Conservation (phyloP, 2,329 filamentous ascomycete genomes). For the Ilyonectria robusta region DNA sequence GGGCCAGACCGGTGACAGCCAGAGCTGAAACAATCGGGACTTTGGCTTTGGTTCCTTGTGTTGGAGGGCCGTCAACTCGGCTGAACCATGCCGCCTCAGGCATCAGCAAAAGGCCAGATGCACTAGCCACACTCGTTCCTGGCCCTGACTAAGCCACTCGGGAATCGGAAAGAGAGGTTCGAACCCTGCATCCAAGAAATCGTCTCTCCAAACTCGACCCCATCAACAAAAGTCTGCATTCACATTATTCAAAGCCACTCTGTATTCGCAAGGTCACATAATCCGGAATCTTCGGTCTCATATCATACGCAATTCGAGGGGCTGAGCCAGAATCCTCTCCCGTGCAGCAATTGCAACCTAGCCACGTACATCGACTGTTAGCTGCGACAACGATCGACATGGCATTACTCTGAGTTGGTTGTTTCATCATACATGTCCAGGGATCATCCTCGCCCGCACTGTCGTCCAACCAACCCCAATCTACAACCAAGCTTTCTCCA, state of each 20-base stretch:
- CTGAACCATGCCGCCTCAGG: constrained; percentile 20
- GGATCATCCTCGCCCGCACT: constrained; percentile 21
- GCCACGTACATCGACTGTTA: constrained; percentile 3
- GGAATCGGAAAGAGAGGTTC: neutral
- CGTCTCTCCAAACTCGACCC: constrained; percentile 4
- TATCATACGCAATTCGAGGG: constrained; percentile 13
- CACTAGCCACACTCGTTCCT: constrained; percentile 22
- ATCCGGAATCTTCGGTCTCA: neutral
- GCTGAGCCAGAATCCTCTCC: constrained; percentile 18
- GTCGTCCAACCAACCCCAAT: constrained; percentile 20
- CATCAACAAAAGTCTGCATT: neutral
- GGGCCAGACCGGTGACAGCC: neutral
- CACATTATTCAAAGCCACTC: neutral
- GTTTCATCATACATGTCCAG: constrained; percentile 18
- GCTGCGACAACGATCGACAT: neutral
- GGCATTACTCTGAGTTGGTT: constrained; percentile 17
- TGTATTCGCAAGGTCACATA: neutral
- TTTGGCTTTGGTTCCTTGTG: constrained; percentile 4
- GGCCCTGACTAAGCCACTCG: constrained; percentile 7
- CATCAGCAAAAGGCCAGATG: neutral
- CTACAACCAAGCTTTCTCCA: constrained; percentile 1
- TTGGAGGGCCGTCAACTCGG: constrained; percentile 18
- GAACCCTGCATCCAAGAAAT: neutral
- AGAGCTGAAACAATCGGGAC: constrained; percentile 16
- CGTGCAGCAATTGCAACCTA: constrained; percentile 11